phyloP scores from a whole-genome alignment of 345 rosid genomes.

The Boechera retrofracta region DNA sequence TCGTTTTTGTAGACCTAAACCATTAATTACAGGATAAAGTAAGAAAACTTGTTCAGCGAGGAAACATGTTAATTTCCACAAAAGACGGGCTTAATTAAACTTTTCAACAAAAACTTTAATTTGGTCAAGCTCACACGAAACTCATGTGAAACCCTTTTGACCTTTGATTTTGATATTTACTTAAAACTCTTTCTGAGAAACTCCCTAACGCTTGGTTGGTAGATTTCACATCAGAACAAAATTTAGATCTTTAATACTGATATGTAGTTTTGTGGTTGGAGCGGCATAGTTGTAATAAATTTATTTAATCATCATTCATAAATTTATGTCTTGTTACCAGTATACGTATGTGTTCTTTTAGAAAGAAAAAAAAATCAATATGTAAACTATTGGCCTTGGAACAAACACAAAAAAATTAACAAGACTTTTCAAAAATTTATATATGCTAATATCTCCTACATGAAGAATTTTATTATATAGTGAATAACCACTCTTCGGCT shows the following conservation, averaged over 20 bases:
- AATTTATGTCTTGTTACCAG: neutral
- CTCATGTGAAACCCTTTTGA: conserved; percentile 43
- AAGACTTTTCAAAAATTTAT: neutral
- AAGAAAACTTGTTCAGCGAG: conserved; percentile 39
- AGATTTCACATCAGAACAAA: conserved; percentile 42
- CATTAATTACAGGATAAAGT: conserved; percentile 42
- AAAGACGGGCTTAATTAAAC: conserved; percentile 15
- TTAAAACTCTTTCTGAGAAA: conserved; percentile 36
- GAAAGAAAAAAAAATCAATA: neutral
- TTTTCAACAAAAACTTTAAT: conserved; percentile 36
- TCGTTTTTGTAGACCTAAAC: conserved; percentile 42
- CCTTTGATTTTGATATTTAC: conserved; percentile 42
- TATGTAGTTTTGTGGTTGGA: conserved; percentile 32
- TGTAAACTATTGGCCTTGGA: neutral
- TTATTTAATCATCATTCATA: conserved; percentile 20
- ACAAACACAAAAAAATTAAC: neutral
- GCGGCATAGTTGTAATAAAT: conserved; percentile 14
- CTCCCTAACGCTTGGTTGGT: conserved; percentile 40
- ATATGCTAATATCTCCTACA: neutral
- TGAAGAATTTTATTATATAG: no score
- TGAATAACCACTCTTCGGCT: no score
- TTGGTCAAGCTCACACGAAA: conserved; percentile 46
- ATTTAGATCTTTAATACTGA: conserved; percentile 25
- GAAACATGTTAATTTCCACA: conserved; percentile 37
- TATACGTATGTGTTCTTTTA: neutral